A percentile compares a stretch with the other conserved stretches of the same genome.
Evolutionary conservation across 1,139 yeast genomes (phyloP).

Genomic region (Sugiyamaella castrensis): DNA sequence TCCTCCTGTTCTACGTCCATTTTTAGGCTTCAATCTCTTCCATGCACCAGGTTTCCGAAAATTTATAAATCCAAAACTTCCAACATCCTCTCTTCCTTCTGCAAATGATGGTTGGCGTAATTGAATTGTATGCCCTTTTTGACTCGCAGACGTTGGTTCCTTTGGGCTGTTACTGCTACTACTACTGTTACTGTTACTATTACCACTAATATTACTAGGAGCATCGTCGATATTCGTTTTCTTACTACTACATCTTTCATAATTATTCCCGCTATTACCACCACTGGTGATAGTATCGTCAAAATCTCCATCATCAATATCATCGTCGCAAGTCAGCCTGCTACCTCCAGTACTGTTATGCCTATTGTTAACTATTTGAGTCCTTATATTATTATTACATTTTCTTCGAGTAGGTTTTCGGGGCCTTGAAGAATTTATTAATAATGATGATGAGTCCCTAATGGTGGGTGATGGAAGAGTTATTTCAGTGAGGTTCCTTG

Average conservation of each 20-base stretch:
- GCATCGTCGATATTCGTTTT: not conserved
- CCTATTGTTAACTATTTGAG: not conserved
- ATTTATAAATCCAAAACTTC: conserved; percentile 24
- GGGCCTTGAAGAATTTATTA: not conserved
- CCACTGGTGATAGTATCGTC: too few relatives aligned
- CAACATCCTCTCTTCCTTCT: conserved; percentile 22
- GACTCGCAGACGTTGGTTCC: conserved; percentile 1
- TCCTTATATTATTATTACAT: not conserved
- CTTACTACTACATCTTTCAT: not conserved
- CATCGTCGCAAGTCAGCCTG: conserved; percentile 5
- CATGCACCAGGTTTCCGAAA: conserved; percentile 25
- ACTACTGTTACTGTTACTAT: conserved; percentile 7
- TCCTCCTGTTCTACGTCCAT: too few relatives aligned
- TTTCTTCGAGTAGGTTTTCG: not conserved
- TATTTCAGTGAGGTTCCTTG: conserved; percentile 1
- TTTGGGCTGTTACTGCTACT: not conserved
- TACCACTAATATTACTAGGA: conserved; percentile 7
- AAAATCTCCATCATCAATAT: conserved; percentile 6
- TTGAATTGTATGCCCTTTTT: conserved; percentile 23
- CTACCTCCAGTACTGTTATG: conserved; percentile 2
- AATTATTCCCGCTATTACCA: conserved; percentile 1
- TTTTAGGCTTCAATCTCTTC: conserved; percentile 21
- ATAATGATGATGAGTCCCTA: not conserved
- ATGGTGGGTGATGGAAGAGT: not conserved
- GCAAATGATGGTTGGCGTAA: conserved; percentile 25